Evolutionary conservation across 2,329 filamentous ascomycete genomes (phyloP), one percentile per base, ranked within the genome.

Genomic region (Amauroascus verrucosus): DNA sequence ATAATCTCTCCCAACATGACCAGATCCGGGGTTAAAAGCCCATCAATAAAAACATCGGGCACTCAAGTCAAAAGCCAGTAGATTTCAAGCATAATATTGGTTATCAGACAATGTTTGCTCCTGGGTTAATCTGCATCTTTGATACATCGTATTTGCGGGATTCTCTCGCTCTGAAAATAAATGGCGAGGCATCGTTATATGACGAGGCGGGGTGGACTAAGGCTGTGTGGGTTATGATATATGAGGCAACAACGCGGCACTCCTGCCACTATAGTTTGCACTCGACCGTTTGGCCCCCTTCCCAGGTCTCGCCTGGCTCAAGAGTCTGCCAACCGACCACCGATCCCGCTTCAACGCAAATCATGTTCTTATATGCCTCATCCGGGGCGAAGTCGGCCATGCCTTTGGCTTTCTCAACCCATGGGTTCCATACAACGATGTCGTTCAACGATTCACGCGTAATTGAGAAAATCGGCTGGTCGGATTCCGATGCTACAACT

Each of bases 401-500:
- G 4, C 78, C 78, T 62, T 82, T 80, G 1, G 87, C 82, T 75
- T 94, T 95, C 58, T 90, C 87, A 38, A 78, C 77, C 89, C 91
- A 96, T 1, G 93, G 93, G 71, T 98, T 98, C 93, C 93, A 98
- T 28, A 97, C 86, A 1, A 96, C 91, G 14, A 93, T 83, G 61
- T 97, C 88, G 57, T 80, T 79, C 60, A 98, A 77, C 60, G 88
- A 90, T 70, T 96, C 88, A 57, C 93, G 82, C 38, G 85, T 80
- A 53, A 97, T 77, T 56, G 83, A 82, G 73, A 86, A 89, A 48
- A 78, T 73, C 13, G 82, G 75, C 63, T 78, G 78, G 41, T 73
- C 82, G 0, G 80, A 82, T 57, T 78, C 76, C 59, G 77, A 56
- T 3, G 67, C 63, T 11, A 66, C 57, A 11, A 71, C 59, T 47